These are phyloP conservation scores for Rhizomucor pusillus DNA, from an alignment of 371 early-diverging fungal species.

Conservation along the genomic window DNA sequence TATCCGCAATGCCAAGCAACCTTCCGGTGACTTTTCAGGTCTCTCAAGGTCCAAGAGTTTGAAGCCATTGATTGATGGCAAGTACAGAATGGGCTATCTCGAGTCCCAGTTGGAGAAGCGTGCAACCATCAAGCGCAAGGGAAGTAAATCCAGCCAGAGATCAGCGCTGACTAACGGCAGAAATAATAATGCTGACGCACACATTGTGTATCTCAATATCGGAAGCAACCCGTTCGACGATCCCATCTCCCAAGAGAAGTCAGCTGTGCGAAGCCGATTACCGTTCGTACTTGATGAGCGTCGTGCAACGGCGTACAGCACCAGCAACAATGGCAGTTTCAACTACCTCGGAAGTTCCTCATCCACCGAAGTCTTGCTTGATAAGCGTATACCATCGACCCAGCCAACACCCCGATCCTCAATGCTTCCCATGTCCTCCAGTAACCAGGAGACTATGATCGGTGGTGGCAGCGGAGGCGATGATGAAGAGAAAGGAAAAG, in stretches of 20 bases:
- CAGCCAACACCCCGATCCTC: conserved; percentile 1
- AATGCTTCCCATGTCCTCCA: background rate
- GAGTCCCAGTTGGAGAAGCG: conserved; percentile 38
- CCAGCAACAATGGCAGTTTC: conserved; percentile 2
- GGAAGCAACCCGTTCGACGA: conserved; percentile 37
- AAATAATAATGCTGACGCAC: background rate
- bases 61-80: conserved; percentile 42
- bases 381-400: background rate
- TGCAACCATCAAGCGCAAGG: conserved; percentile 23
- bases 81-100: conserved; percentile 47
- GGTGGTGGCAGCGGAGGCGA: conserved; percentile 1
- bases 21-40: conserved; percentile 26
- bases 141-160: background rate
- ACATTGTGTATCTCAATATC: conserved; percentile 4
- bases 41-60: conserved; percentile 40
- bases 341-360: background rate
- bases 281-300: background rate
- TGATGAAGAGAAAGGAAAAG: conserved; percentile 3
- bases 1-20: conserved; percentile 66
- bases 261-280: conserved; percentile 3
- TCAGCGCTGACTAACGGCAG: background rate
- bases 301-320: conserved; percentile 3
- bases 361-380: background rate
- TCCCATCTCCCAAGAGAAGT: conserved; percentile 27
- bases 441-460: background rate